Conservation (phyloP, 2,329 filamentous ascomycete species). For the Aspergillus sp. region DNA sequence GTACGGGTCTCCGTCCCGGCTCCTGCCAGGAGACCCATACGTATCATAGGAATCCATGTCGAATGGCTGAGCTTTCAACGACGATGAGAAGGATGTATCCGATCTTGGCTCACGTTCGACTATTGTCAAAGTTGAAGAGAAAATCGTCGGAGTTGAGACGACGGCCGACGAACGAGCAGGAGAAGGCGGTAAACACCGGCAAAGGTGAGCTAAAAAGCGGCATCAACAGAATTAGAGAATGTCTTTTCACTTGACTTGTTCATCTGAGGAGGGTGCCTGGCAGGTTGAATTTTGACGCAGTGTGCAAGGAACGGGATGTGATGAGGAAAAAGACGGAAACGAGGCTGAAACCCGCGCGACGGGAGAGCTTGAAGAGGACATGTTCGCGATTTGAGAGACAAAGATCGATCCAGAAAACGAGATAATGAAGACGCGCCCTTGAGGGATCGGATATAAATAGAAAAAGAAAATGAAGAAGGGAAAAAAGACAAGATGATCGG, state of each 20-base stretch:
- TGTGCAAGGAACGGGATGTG: slow-evolving; percentile 23
- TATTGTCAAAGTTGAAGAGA: background rate
- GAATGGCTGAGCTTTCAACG: background rate
- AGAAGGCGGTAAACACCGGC: slow-evolving; percentile 8
- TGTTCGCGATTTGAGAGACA: slow-evolving; percentile 5
- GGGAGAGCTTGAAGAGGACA: slow-evolving; percentile 7
- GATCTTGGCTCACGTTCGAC: slow-evolving; percentile 2
- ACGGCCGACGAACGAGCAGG: background rate
- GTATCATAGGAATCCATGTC: slow-evolving; percentile 50
- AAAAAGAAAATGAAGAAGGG: slow-evolving; percentile 9
- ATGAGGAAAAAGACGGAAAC: slow-evolving; percentile 22
- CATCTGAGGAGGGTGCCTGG: slow-evolving; percentile 20
- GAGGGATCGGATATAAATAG: slow-evolving; percentile 16
- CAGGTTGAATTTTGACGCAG: slow-evolving; percentile 22
- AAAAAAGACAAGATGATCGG: slow-evolving; percentile 9
- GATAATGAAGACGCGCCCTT: slow-evolving; percentile 19
- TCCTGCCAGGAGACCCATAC: slow-evolving; percentile 46
- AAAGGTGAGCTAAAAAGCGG: slow-evolving; percentile 35
- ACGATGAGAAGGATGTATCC: background rate
- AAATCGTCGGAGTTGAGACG: background rate
- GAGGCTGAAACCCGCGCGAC: slow-evolving; percentile 17
- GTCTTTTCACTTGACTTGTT: slow-evolving; percentile 12
- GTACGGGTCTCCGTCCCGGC: slow-evolving; percentile 42
- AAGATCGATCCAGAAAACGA: slow-evolving; percentile 12
- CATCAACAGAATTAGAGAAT: slow-evolving; percentile 39